Conservation (phyloP, 495 filamentous ascomycete genomes). For the Neurospora pannonica region DNA sequence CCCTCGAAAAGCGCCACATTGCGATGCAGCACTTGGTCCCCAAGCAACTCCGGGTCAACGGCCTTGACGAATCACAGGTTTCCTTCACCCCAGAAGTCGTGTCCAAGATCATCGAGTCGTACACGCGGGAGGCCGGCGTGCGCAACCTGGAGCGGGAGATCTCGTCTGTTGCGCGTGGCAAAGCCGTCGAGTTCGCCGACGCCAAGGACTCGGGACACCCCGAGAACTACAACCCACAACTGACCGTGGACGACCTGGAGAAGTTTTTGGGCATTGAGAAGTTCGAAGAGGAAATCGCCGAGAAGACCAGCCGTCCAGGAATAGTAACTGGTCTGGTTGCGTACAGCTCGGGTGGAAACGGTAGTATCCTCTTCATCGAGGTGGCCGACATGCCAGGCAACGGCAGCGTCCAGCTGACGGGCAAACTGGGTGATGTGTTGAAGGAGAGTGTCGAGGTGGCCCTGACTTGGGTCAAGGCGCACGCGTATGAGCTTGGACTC, state of each 20-base stretch:
- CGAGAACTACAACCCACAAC: conserved; percentile 61
- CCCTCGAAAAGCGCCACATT: conserved; percentile 96
- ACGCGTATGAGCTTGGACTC: conserved; percentile 84
- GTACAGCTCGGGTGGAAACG: conserved; percentile 88
- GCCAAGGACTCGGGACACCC: conserved; percentile 67
- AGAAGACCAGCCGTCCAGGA: conserved; percentile 76
- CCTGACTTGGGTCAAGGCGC: conserved; percentile 89
- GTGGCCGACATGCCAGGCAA: conserved; percentile 93
- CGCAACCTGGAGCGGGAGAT: conserved; percentile 94
- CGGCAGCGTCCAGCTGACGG: conserved; percentile 91
- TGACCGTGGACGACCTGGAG: conserved; percentile 74
- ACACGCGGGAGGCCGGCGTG: conserved; percentile 96
- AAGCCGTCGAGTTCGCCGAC: conserved; percentile 90
- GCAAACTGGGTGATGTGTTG: conserved; percentile 94
- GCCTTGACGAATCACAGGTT: conserved; percentile 64
- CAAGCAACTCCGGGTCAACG: conserved; percentile 77
- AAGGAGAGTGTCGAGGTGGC: conserved; percentile 97
- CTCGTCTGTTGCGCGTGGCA: conserved; percentile 85
- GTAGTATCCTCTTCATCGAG: conserved; percentile 97
- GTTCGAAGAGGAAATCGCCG: conserved; percentile 92
- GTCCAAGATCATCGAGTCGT: conserved; percentile 87
- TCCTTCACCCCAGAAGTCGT: conserved; percentile 72
- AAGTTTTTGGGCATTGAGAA: conserved; percentile 86
- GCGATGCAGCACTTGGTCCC: conserved; percentile 87
- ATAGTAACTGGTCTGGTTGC: conserved; percentile 96